Percentiles rank a stretch among this genome's conserved stretches.
Evolutionary conservation across 176 grass and related monocot species (phyloP).

Genomic region (Olyra latifolia): DNA sequence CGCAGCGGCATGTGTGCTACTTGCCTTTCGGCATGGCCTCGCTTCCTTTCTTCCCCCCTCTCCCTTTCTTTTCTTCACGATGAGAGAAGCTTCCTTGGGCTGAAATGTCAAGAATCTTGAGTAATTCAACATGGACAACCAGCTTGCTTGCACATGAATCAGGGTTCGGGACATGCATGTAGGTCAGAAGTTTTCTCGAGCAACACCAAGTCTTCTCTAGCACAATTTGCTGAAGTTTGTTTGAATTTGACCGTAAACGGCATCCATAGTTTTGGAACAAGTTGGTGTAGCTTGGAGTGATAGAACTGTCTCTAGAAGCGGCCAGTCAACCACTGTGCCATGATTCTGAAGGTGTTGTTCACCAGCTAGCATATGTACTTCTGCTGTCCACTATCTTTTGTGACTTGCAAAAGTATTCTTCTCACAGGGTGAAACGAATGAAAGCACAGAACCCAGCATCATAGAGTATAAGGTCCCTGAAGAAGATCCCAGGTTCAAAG

Average conservation of each 20-base stretch:
- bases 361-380: not conserved
- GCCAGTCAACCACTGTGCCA: not conserved
- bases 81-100: not conserved
- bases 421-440: not conserved
- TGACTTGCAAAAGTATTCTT: not conserved
- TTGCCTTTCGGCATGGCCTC: not conserved
- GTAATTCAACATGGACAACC: not conserved
- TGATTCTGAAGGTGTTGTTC: not conserved
- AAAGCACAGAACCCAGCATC: not conserved
- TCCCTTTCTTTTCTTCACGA: not conserved
- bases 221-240: not conserved
- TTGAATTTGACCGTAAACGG: not conserved
- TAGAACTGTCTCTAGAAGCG: not conserved
- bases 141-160: not conserved
- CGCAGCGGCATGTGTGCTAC: conserved; percentile 13
- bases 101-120: conserved; percentile 2
- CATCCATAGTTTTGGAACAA: not conserved
- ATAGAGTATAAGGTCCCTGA: not conserved
- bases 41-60: not conserved
- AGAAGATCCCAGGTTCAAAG: not conserved
- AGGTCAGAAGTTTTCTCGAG: not conserved
- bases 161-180: not conserved
- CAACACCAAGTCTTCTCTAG: not conserved
- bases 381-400: not conserved
- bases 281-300: not conserved